phyloP scores from a whole-genome alignment of 345 rosid genomes.

The Erysimum cheiranthoides region DNA sequence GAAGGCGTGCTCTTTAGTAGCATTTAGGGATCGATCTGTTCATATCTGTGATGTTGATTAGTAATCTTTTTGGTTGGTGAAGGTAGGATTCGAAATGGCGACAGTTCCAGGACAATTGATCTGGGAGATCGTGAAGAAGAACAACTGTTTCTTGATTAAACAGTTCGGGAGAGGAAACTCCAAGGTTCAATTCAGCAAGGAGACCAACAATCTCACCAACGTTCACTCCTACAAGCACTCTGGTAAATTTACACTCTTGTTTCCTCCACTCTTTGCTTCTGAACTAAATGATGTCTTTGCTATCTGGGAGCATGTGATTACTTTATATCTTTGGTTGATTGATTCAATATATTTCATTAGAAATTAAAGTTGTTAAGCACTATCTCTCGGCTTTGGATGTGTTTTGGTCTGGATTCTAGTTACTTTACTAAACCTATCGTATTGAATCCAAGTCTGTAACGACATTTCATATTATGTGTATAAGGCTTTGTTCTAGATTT shows the following conservation, averaged over 20 bases:
- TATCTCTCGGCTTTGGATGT: background rate
- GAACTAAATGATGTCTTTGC: background rate
- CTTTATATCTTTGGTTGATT: background rate
- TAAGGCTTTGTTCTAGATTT: background rate
- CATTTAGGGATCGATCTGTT: slow-evolving; percentile 5
- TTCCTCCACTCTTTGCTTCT: background rate
- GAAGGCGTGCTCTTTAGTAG: background rate
- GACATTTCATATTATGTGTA: background rate
- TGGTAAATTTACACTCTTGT: slow-evolving; percentile 43
- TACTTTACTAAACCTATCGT: background rate
- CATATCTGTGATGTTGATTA: background rate
- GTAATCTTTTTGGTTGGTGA: background rate
- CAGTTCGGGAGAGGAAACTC: slow-evolving; percentile 76
- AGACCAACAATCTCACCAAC: slow-evolving; percentile 74
- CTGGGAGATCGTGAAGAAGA: slow-evolving; percentile 84
- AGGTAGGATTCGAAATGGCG: slow-evolving; percentile 53
- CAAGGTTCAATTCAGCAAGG: slow-evolving; percentile 70
- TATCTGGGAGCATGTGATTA: background rate
- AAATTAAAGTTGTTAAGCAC: too few relatives aligned
- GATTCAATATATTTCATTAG: background rate
- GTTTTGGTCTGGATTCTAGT: background rate
- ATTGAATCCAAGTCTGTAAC: background rate
- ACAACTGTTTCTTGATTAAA: slow-evolving; percentile 75
- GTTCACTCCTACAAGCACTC: slow-evolving; percentile 83
- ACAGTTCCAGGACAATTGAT: slow-evolving; percentile 76